Evolutionary conservation across 257 asterid species (phyloP), one percentile per base, ranked within the genome.

Genomic region (Coffea canephora): DNA sequence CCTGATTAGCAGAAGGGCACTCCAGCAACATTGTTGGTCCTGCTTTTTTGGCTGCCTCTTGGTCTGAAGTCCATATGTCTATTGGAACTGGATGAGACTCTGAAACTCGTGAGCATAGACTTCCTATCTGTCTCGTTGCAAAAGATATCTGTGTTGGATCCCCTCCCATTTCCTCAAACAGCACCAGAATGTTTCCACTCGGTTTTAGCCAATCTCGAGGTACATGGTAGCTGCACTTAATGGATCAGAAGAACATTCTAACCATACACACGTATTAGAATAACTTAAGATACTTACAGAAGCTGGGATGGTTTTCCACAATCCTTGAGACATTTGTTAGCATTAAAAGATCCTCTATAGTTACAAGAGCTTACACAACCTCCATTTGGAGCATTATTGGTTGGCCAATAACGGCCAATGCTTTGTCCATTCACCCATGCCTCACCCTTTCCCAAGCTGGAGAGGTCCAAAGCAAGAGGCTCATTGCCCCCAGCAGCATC

Each of bases 381-480:
- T 48, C 52, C 82, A 23, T 75, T 77, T 16, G 91, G 46, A 23
- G 97, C 95, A 8, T 27, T 75, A 62, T 86, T 74, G 52, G 92
- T 70, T 8, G 97, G 97, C 98, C 98, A 94, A 73, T 90, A 94
- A 34, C 97, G 98, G 43, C 98, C 98, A 8, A 94, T 90, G 92
- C 98, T 86, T 80, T 93, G 90, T 48, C 98, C 97, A 18, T 94
- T 94, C 74, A 94, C 91, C 98, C 98, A 94, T 68, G 98, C 98
- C 73, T 89, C 90, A 1, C 98, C 98, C 83, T 94, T 94, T 31
- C 97, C 98, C 89, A 90, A 75, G 19, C 97, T 93, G 0, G 90
- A 91, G 62, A 91, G 86, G 89, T 94, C 97, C 76, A 94, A 21
- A 15, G 96, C 95, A 46, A 91, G 65, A 0, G 98, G 98, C 78